Base-by-base conservation (phyloP, 306 rosid genomes). In the Adenanthera pavonina region DNA sequence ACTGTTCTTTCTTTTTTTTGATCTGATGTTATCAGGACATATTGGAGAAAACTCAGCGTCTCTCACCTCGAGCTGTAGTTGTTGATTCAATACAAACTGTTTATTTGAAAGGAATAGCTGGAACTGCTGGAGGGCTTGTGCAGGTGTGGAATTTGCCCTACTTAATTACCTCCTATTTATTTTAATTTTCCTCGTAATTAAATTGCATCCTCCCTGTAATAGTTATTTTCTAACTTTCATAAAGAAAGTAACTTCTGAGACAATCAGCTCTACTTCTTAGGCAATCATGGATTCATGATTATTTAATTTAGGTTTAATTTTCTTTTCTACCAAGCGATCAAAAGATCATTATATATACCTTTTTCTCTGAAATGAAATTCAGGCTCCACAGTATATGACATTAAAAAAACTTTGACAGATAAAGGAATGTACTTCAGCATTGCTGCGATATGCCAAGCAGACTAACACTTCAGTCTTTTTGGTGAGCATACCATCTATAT, bases 61-160 rank as follows among this genome's bases (percentile, higher is more conserved):
- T 91, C 48, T 84, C 90, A 35, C 92, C 97, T 56, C 91, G 90
- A 10, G 97, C 94, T 69, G 74, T 95, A 81, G 84, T 95, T 69
- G 77, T 95, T 69, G 99, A 95, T 87, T 95, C 99, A 35, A 90
- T 95, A 82, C 99, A 95, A 83, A 95, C 99, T 80, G 97, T 88
- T 79, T 88, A 91, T 86, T 84, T 93, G 79, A 86, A 86, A 72
- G 90, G 91, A 79, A 81, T 90, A 82, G 3, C 71, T 54, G 98
- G 97, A 89, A 95, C 93, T 78, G 91, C 96, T 76, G 99, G 98
- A 84, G 93, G 91, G 53, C 1, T 86, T 74, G 5, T 7, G 17
- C 99, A 95, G 98, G 99, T 95, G 67, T 25, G 61, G 48, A 46
- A 5, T 81, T 54, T 67, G 16, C 79, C 75, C 46, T 52, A 57